Base-by-base conservation (phyloP, 176 grass and related monocot species). In the Eleusine indica region DNA sequence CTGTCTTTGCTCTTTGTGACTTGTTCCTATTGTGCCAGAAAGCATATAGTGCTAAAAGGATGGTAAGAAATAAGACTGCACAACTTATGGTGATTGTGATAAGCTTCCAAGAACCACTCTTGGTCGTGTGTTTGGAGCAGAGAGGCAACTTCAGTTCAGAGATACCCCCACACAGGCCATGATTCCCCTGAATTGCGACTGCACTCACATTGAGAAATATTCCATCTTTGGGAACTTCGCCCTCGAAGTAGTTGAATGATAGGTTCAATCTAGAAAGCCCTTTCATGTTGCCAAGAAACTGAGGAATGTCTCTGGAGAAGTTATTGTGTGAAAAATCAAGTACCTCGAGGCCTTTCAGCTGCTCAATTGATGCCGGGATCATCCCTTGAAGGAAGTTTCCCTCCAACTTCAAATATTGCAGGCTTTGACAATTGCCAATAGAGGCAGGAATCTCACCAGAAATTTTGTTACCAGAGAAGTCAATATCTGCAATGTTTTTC, bases 161-260 rank as follows among this genome's bases (percentile, higher is more conserved):
- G 0, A 68, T 52, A 22, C 85, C 88, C 0, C 66, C 74, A 69
- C 91, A 92, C 1, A 92, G 46, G 14, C 86, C 81, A 8, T 57
- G 0, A 39, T 89, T 86, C 48, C 79, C 90, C 0, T 25, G 9
- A 0, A 89, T 51, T 11, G 79, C 18, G 17, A 79, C 17, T 21
- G 75, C 54, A 4, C 28, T 89, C 16, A 41, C 7, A 70, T 92
- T 77, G 21, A 80, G 64, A 62, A 92, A 92, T 70, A 89, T 25
- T n/a, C 87, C 74, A 22, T 71, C 28, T 37, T 84, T 14, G 28
- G 92, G 92, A 14, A 91, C 63, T 4, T 79, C n/a, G 2, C 89
- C 92, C 38, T 89, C 64, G 38, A 94, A 89, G 29, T 82, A 18
- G 61, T 91, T 94, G 72, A 89, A 91, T 41, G 92, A 89, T 32